Percentiles rank a stretch among this genome's conserved stretches.
phyloP scores from a whole-genome alignment of 2,329 filamentous ascomycete genomes.

The Phyllosticta capitalensis region DNA sequence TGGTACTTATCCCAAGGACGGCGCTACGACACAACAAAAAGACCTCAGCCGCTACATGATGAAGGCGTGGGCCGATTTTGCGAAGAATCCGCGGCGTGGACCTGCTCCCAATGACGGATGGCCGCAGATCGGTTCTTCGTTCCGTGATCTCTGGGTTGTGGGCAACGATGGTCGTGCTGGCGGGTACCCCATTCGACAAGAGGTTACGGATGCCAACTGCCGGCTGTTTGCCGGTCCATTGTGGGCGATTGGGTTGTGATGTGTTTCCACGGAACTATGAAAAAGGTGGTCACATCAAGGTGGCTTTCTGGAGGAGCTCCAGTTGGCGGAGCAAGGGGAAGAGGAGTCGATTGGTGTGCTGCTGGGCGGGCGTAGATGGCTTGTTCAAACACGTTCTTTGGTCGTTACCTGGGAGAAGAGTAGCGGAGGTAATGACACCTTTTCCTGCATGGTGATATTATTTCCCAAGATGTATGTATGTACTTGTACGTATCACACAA shows the following conservation, averaged over 20 bases:
- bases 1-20: background rate
- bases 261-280: background rate
- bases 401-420: too few species aligned
- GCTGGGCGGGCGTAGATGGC: too few species aligned
- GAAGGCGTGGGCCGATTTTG: conserved; percentile 9
- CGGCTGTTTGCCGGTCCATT: background rate
- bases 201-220: background rate
- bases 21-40: background rate
- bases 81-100: background rate
- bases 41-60: conserved; percentile 6
- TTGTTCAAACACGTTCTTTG: too few species aligned
- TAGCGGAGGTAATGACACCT: too few species aligned
- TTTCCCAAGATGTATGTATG: too few species aligned
- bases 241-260: background rate
- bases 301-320: background rate
- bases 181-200: background rate
- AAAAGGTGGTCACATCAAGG: background rate
- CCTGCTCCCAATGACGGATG: background rate
- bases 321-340: too few species aligned
- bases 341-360: too few species aligned
- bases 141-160: background rate
- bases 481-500: too few species aligned
- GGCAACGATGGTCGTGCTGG: background rate
- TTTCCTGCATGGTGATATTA: too few species aligned
- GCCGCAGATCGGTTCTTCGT: background rate